Evolutionary conservation across 306 rosid species (phyloP).

Genomic region (Lablab purpureus): DNA sequence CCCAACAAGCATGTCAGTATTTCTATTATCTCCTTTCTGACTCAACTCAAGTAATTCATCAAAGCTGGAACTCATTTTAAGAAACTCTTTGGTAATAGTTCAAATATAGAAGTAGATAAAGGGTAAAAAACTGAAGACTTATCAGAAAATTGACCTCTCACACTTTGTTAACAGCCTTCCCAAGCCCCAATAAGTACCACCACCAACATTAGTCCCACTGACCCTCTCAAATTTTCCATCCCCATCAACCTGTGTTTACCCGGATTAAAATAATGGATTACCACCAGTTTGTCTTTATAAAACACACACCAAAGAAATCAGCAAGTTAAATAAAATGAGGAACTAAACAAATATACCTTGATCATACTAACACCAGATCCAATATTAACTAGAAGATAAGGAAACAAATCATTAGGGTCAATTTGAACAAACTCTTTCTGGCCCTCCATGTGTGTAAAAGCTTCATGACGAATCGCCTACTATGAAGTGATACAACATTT

Average conservation of each 20-base stretch:
- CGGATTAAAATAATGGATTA: slow-evolving; percentile 41
- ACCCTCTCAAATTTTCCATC: slow-evolving; percentile 86
- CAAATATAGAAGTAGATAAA: slow-evolving; percentile 33
- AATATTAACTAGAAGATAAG: slow-evolving; percentile 86
- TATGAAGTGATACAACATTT: slow-evolving; percentile 55
- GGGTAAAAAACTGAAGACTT: slow-evolving; percentile 2
- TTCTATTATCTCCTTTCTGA: slow-evolving; percentile 85
- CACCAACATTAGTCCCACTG: slow-evolving; percentile 95
- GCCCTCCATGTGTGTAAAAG: slow-evolving; percentile 91
- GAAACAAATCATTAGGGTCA: slow-evolving; percentile 75
- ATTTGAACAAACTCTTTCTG: slow-evolving; percentile 84
- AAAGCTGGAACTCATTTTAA: slow-evolving; percentile 63
- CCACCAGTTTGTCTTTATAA: slow-evolving; percentile 30
- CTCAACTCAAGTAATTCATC: slow-evolving; percentile 90
- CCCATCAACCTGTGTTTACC: slow-evolving; percentile 75
- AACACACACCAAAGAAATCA: slow-evolving; percentile 35
- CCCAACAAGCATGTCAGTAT: slow-evolving; percentile 93
- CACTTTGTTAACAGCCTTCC: slow-evolving; percentile 88
- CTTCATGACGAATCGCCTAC: slow-evolving; percentile 98
- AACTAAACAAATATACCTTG: slow-evolving; percentile 60
- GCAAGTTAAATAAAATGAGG: slow-evolving; percentile 36
- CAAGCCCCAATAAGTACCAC: slow-evolving; percentile 94
- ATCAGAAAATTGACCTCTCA: slow-evolving; percentile 62
- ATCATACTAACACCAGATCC: slow-evolving; percentile 95
- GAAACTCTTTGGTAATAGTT: slow-evolving; percentile 34